A percentile compares a stretch with the other conserved stretches of the same genome.
These are phyloP conservation scores for Oenanthe javanica DNA, from an alignment of 140 eudicot species.

Conservation along the genomic window DNA sequence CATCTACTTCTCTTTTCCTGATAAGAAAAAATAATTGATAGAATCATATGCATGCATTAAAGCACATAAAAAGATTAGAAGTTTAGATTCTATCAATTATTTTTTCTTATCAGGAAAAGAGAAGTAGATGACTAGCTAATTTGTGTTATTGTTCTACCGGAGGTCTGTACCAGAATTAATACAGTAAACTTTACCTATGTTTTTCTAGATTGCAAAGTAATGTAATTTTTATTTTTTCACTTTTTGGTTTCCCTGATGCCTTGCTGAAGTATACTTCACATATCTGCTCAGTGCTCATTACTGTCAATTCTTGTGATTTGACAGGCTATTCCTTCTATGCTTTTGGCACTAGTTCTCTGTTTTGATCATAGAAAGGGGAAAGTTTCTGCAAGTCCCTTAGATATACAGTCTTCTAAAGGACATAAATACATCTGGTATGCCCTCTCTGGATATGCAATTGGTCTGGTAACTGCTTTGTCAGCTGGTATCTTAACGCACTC, in stretches of 20 bases:
- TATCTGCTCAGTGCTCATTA: conserved; percentile 4
- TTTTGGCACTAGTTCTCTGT: conserved; percentile 79
- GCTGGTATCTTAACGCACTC: conserved; percentile 91
- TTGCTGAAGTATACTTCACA: neutral
- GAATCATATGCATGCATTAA: neutral
- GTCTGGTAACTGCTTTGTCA: conserved; percentile 69
- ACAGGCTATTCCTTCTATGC: conserved; percentile 99
- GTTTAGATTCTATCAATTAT: neutral
- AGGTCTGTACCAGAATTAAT: neutral
- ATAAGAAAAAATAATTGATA: neutral
- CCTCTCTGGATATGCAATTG: conserved; percentile 68
- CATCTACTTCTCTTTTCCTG: neutral
- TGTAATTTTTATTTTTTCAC: neutral
- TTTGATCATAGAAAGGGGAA: conserved; percentile 77
- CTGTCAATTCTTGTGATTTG: conserved; percentile 15
- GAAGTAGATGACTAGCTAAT: neutral
- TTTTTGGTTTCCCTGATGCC: neutral
- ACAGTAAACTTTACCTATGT: neutral
- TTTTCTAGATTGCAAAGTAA: neutral
- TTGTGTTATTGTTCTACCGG: neutral
- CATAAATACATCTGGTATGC: conserved; percentile 83
- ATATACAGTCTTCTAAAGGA: conserved; percentile 51
- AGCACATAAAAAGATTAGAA: neutral
- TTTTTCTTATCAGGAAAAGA: neutral
- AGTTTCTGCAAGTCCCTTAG: conserved; percentile 36